Evolutionary conservation across 495 filamentous ascomycete species (phyloP).

Genomic region (Aspergillus campestris): DNA sequence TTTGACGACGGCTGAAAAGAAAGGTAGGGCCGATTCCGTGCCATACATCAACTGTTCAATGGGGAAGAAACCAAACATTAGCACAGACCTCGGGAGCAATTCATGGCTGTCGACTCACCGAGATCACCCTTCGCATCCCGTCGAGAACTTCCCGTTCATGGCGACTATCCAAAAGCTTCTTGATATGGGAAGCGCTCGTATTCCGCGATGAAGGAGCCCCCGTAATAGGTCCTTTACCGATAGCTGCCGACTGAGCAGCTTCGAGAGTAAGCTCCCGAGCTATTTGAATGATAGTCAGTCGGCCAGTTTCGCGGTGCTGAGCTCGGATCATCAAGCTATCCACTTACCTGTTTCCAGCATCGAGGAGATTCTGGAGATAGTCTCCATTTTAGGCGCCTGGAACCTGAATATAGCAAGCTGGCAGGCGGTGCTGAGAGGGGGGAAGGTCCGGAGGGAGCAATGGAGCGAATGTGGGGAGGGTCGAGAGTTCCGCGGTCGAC

Average conservation of each 20-base stretch:
- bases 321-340: background rate
- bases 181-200: constrained; percentile 57
- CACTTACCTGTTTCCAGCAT: constrained; percentile 81
- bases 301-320: background rate
- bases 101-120: constrained; percentile 47
- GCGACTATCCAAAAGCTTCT: constrained; percentile 89
- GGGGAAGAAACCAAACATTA: constrained; percentile 10
- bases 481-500: background rate
- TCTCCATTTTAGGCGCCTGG: constrained; percentile 61
- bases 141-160: constrained; percentile 90
- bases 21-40: constrained; percentile 68
- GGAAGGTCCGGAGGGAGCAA: constrained; percentile 10
- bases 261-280: constrained; percentile 95
- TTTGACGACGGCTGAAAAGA: constrained; percentile 93
- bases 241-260: constrained; percentile 75
- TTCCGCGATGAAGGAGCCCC: constrained; percentile 32
- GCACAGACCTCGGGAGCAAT: constrained; percentile 4
- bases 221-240: constrained; percentile 31
- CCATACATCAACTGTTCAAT: constrained; percentile 79
- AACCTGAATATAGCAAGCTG: constrained; percentile 6
- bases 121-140: constrained; percentile 80
- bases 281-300: constrained; percentile 32
- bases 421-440: constrained; percentile 8
- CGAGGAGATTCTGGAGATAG: constrained; percentile 87
- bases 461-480: constrained; percentile 10